phyloP scores from a whole-genome alignment of 148 eudicot genomes.

The Amaranthus palmeri region DNA sequence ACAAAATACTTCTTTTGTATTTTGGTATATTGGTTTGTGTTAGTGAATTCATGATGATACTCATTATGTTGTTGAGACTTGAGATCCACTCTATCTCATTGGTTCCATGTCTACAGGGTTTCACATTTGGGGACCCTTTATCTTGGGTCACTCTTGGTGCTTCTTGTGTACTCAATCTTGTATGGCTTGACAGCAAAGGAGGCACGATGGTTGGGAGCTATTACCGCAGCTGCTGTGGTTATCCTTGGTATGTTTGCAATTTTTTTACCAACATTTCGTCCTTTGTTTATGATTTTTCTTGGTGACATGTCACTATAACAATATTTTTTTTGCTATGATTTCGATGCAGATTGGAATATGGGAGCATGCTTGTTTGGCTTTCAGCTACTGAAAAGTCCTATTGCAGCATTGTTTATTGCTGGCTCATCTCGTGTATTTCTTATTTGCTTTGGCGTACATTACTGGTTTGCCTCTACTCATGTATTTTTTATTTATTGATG shows the following conservation, averaged over 20 bases:
- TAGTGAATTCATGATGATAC: not conserved
- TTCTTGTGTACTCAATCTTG: constrained; percentile 75
- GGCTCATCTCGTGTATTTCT: constrained; percentile 90
- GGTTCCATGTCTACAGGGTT: constrained; percentile 50
- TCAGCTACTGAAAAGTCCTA: constrained; percentile 82
- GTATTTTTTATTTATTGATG: not conserved
- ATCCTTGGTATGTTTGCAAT: constrained; percentile 63
- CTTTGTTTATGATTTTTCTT: not conserved
- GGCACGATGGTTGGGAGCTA: constrained; percentile 88
- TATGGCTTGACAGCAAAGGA: constrained; percentile 95
- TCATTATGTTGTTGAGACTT: not conserved
- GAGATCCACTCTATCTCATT: constrained; percentile 15
- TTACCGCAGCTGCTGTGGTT: constrained; percentile 89
- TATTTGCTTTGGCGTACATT: constrained; percentile 96
- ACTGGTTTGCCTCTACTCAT: constrained; percentile 58
- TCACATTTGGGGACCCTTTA: constrained; percentile 86
- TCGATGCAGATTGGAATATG: constrained; percentile 85
- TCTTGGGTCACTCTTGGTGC: constrained; percentile 73
- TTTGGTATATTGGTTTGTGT: not conserved
- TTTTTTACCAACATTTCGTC: not conserved
- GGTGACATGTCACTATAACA: not conserved
- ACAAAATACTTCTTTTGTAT: not conserved
- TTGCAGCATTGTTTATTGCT: constrained; percentile 83
- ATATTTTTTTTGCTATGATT: not conserved
- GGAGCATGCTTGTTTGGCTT: constrained; percentile 96